A percentile compares a stretch with the other conserved stretches of the same genome.
Conservation (phyloP, 306 rosid genomes). For the Myrica gale region DNA sequence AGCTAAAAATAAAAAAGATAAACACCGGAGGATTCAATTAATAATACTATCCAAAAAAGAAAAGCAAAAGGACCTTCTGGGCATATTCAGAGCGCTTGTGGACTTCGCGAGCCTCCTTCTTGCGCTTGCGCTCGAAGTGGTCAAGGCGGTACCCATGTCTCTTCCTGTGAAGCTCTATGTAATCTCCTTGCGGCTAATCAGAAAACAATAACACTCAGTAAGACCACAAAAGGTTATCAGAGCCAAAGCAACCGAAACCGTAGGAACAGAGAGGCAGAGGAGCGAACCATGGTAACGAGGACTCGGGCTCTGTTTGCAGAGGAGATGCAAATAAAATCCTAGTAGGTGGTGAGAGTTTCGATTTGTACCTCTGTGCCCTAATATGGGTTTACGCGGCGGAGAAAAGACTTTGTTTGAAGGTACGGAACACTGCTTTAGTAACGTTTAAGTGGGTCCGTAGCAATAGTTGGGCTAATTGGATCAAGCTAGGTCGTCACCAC, state of each 20-base stretch:
- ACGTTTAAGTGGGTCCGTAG: not conserved
- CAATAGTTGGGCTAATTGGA: not conserved
- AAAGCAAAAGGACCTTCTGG: slow-evolving; percentile 54
- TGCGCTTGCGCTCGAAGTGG: slow-evolving; percentile 89
- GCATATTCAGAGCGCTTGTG: slow-evolving; percentile 76
- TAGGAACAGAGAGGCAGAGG: not conserved
- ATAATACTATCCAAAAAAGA: not conserved
- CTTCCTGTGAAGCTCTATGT: slow-evolving; percentile 84
- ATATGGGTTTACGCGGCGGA: not conserved
- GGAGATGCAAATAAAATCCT: not conserved
- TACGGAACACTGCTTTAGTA: not conserved
- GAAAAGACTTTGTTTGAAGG: not conserved
- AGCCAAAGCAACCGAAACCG: not conserved
- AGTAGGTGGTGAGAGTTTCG: not conserved
- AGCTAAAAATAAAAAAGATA: not conserved
- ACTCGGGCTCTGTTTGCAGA: not conserved
- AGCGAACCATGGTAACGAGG: slow-evolving; percentile 32
- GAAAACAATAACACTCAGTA: slow-evolving; percentile 6
- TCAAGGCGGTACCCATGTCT: slow-evolving; percentile 83
- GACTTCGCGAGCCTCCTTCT: slow-evolving; percentile 82
- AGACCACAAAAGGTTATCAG: not conserved
- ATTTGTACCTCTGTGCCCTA: not conserved
- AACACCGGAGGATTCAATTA: not conserved
- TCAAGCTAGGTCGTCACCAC: too few relatives aligned
- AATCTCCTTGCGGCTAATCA: slow-evolving; percentile 92